phyloP scores from a whole-genome alignment of 2,329 filamentous ascomycete genomes.

The Cadophora malorum region DNA sequence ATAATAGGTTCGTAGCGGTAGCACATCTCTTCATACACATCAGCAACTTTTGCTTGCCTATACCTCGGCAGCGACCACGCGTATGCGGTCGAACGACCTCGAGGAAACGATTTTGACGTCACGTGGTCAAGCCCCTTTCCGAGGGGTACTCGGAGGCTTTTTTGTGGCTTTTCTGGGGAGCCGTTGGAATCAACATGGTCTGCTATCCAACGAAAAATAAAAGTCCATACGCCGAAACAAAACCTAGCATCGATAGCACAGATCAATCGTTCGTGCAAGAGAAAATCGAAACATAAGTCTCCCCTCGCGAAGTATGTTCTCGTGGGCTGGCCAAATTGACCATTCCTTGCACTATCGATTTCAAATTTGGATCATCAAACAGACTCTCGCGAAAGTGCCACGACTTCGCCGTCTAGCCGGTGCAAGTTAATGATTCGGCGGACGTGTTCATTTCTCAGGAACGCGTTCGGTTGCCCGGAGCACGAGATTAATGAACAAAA shows the following conservation, averaged over 20 bases:
- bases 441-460: conserved; percentile 19
- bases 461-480: conserved; percentile 27
- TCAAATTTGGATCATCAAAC: conserved; percentile 15
- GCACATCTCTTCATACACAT: not conserved
- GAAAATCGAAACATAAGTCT: not conserved
- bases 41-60: not conserved
- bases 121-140: not conserved
- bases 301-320: not conserved
- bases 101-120: not conserved
- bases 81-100: not conserved
- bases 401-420: conserved; percentile 3
- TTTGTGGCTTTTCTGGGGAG: conserved; percentile 9
- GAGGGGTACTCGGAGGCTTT: conserved; percentile 1
- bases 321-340: not conserved
- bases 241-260: not conserved
- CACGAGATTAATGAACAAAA: conserved; percentile 25
- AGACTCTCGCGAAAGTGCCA: conserved; percentile 14
- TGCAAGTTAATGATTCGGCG: conserved; percentile 9
- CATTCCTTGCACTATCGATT: conserved; percentile 16
- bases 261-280: conserved; percentile 3
- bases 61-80: not conserved
- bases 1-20: not conserved
- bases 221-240: not conserved
- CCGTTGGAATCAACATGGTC: not conserved
- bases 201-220: not conserved